Evolutionary conservation across 345 rosid species (phyloP).

Genomic region (Syzygium oleosum): DNA sequence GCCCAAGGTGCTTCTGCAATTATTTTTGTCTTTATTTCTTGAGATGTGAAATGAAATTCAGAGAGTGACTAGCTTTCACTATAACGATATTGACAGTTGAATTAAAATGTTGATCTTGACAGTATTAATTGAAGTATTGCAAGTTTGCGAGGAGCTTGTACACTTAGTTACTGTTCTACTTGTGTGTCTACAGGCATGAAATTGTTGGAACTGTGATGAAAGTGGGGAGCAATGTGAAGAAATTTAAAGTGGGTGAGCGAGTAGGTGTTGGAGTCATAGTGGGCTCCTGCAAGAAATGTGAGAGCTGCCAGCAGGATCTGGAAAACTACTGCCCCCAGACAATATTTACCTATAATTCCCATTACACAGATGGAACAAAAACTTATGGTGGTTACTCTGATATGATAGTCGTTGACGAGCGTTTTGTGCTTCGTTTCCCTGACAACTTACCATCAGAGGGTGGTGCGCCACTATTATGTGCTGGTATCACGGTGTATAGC

Average conservation of each 20-base stretch:
- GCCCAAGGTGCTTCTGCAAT: not conserved
- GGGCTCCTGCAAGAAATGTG: conserved; percentile 64
- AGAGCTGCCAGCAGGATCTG: conserved; percentile 56
- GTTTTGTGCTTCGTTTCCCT: conserved; percentile 55
- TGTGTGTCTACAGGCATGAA: conserved; percentile 52
- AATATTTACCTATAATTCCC: conserved; percentile 49
- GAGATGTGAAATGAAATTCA: not conserved
- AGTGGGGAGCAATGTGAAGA: conserved; percentile 53
- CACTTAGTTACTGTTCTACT: not conserved
- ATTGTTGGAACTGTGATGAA: conserved; percentile 64
- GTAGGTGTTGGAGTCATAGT: conserved; percentile 82
- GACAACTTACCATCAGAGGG: conserved; percentile 56
- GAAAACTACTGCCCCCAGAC: conserved; percentile 66
- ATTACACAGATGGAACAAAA: conserved; percentile 42
- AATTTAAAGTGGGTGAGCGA: conserved; percentile 55
- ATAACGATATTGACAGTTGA: not conserved
- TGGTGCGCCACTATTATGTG: conserved; percentile 75
- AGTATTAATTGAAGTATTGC: not conserved
- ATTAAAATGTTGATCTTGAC: not conserved
- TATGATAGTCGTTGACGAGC: conserved; percentile 61
- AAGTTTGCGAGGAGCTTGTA: not conserved
- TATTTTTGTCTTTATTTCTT: not conserved
- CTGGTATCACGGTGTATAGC: conserved; percentile 85
- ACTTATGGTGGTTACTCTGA: conserved; percentile 76
- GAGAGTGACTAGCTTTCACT: not conserved